A percentile compares a stretch with the other conserved stretches of the same genome.
These are phyloP conservation scores for Salinomyces thailandicus DNA, from an alignment of 2,329 filamentous ascomycete species.

Conservation along the genomic window DNA sequence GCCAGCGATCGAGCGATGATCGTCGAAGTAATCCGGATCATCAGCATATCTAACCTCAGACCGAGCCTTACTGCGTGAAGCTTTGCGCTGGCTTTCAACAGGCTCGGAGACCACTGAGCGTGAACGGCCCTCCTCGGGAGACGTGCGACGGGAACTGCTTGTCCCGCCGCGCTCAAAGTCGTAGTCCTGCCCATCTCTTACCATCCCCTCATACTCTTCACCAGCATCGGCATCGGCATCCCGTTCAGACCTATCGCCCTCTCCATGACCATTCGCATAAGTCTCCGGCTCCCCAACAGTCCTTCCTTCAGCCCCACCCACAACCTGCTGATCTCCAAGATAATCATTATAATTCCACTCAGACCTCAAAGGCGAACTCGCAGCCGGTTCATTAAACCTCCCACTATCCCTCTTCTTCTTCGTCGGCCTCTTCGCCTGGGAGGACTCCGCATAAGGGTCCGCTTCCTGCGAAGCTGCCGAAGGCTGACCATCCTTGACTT, in stretches of 20 bases:
- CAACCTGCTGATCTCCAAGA: conserved; percentile 16
- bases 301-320: neutral
- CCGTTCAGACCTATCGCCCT: neutral
- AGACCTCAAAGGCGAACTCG: conserved; percentile 35
- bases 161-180: conserved; percentile 1
- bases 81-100: conserved; percentile 23
- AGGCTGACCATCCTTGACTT: conserved; percentile 10
- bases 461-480: conserved; percentile 11
- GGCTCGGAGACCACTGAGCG: conserved; percentile 17
- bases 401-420: conserved; percentile 34
- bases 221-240: neutral
- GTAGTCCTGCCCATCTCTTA: neutral
- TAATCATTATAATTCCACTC: conserved; percentile 37
- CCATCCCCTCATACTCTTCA: neutral
- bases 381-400: conserved; percentile 30
- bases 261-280: conserved; percentile 4
- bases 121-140: conserved; percentile 4
- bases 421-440: conserved; percentile 20
- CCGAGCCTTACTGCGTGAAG: conserved; percentile 17
- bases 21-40: conserved; percentile 16
- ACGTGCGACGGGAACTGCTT: neutral
- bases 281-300: conserved; percentile 3
- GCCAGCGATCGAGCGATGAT: conserved; percentile 31
- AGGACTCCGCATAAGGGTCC: conserved; percentile 13
- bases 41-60: conserved; percentile 20